Evolutionary conservation across 2,329 filamentous ascomycete species (phyloP).

Genomic region (Lasiodiplodia gonubiensis): DNA sequence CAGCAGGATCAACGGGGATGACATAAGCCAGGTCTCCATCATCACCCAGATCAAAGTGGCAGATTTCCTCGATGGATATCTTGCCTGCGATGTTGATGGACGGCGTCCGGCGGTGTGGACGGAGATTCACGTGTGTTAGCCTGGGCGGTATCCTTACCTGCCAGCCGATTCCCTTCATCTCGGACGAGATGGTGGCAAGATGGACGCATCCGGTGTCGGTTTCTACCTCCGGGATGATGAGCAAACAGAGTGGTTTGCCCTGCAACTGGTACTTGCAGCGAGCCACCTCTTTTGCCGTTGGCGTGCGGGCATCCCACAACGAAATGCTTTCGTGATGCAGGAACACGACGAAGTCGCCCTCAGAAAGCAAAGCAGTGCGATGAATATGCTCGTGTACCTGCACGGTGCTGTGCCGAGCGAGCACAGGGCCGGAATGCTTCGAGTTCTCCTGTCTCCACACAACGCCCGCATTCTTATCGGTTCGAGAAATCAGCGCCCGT

Average conservation of each 20-base stretch:
- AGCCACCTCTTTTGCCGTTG: conserved; percentile 64
- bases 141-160: conserved; percentile 67
- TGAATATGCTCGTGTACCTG: conserved; percentile 74
- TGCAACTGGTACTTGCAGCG: conserved; percentile 63
- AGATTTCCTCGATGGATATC: conserved; percentile 68
- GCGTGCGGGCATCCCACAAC: conserved; percentile 77
- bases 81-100: conserved; percentile 40
- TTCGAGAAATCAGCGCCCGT: conserved; percentile 79
- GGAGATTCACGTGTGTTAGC: neutral
- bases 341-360: conserved; percentile 81
- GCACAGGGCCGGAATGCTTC: conserved; percentile 55
- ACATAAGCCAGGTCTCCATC: conserved; percentile 63
- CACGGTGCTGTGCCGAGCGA: conserved; percentile 72
- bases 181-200: conserved; percentile 81
- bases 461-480: conserved; percentile 76
- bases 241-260: conserved; percentile 79
- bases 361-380: conserved; percentile 76
- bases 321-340: conserved; percentile 73
- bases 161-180: conserved; percentile 82
- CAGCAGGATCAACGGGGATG: conserved; percentile 85
- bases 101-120: conserved; percentile 24
- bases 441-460: conserved; percentile 75
- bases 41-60: conserved; percentile 69
- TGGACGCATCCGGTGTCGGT: conserved; percentile 61
- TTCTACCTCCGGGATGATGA: conserved; percentile 72